A percentile compares a stretch with the other conserved stretches of the same genome.
phyloP scores from a whole-genome alignment of 2,329 filamentous ascomycete genomes.

The Colletotrichum scovillei region DNA sequence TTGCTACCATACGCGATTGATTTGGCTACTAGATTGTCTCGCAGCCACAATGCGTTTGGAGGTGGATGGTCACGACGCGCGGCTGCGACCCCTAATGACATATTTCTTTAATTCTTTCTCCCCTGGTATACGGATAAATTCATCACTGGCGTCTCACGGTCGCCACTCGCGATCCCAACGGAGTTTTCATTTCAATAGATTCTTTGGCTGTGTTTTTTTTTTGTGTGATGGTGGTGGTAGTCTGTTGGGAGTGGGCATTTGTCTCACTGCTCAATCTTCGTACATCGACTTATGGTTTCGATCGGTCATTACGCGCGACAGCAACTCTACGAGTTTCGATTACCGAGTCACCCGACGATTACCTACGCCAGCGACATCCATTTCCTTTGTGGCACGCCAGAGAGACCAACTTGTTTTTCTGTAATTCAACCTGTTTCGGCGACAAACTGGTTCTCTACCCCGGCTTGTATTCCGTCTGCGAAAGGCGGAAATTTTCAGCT shows the following conservation, averaged over 20 bases:
- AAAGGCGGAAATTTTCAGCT: background rate
- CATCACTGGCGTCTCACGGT: conserved; percentile 35
- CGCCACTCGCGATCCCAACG: conserved; percentile 21
- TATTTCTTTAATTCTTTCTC: conserved; percentile 39
- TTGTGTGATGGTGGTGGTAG: background rate
- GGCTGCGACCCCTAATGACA: conserved; percentile 35
- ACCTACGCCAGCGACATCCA: background rate
- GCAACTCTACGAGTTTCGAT: no score
- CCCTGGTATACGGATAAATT: conserved; percentile 39
- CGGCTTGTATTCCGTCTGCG: background rate
- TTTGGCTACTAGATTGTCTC: background rate
- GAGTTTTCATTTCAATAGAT: conserved; percentile 36
- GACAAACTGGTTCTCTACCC: background rate
- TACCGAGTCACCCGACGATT: background rate
- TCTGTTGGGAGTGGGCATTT: background rate
- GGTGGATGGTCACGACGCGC: background rate
- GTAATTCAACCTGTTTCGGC: background rate
- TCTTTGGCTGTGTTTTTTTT: conserved; percentile 16
- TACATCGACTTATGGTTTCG: no score
- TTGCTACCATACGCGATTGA: background rate
- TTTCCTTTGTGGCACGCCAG: conserved; percentile 1
- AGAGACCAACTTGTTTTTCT: background rate
- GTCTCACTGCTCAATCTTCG: background rate
- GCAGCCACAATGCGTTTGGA: background rate
- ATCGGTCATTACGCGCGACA: no score